These are phyloP conservation scores for Mangifera indica DNA, from an alignment of 345 rosid genomes.

Conservation along the genomic window DNA sequence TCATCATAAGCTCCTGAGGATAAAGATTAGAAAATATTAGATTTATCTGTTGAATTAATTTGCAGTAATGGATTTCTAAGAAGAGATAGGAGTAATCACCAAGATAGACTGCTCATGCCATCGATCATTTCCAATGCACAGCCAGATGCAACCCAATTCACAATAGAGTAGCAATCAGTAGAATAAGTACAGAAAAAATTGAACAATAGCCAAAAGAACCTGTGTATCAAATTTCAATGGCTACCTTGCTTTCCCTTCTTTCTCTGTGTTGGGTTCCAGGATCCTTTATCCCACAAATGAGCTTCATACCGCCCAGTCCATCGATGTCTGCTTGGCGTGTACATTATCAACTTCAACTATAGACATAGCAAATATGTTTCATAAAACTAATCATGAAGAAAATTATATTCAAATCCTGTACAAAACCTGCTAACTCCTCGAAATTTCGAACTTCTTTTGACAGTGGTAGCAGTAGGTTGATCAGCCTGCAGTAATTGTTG, in stretches of 20 bases:
- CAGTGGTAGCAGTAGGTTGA: slow-evolving; percentile 26
- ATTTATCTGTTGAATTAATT: background rate
- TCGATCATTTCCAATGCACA: background rate
- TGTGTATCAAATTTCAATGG: background rate
- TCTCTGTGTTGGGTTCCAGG: slow-evolving; percentile 45
- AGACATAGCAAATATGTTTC: background rate
- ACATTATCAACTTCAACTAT: background rate
- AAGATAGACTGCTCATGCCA: slow-evolving; percentile 36
- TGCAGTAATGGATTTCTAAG: background rate
- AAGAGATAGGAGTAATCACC: slow-evolving; percentile 21
- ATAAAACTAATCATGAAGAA: background rate
- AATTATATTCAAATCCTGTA: background rate
- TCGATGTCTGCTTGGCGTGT: slow-evolving; percentile 28
- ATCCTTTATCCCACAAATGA: slow-evolving; percentile 50
- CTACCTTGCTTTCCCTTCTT: slow-evolving; percentile 48
- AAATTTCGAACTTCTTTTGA: slow-evolving; percentile 46
- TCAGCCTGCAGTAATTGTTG: background rate
- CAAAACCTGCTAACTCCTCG: slow-evolving; percentile 44
- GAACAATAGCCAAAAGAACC: background rate
- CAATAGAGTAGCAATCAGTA: background rate
- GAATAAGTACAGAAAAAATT: background rate
- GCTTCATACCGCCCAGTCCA: slow-evolving; percentile 50
- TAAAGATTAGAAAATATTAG: background rate
- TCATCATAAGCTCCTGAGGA: slow-evolving; percentile 40
- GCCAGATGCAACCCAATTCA: slow-evolving; percentile 3